Percentiles rank a stretch among this genome's conserved stretches.
These are phyloP conservation scores for Ramaria rubella DNA, from an alignment of 768 basidiomycete species.

Conservation along the genomic window DNA sequence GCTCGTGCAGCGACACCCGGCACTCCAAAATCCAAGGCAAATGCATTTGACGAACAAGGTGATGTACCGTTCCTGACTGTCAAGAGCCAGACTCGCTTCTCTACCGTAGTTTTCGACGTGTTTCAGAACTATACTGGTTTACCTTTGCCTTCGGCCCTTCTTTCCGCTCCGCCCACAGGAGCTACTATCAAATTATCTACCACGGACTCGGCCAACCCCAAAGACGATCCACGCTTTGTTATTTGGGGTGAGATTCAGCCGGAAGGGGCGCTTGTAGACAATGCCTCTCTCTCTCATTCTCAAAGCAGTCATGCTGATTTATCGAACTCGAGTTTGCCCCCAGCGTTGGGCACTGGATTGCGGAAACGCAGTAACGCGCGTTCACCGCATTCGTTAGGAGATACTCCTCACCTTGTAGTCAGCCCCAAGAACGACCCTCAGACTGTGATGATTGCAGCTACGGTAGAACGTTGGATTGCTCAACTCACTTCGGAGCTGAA, in stretches of 20 bases:
- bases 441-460: slow-evolving; percentile 73
- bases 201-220: slow-evolving; percentile 64
- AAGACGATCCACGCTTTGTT: slow-evolving; percentile 86
- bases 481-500: slow-evolving; percentile 82
- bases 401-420: neutral
- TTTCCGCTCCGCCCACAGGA: slow-evolving; percentile 47
- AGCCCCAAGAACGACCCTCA: slow-evolving; percentile 14
- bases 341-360: slow-evolving; percentile 26
- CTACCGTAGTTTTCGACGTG: slow-evolving; percentile 73
- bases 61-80: neutral
- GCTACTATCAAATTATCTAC: slow-evolving; percentile 63
- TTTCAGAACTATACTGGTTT: slow-evolving; percentile 74
- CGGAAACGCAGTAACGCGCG: slow-evolving; percentile 10
- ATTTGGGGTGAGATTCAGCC: slow-evolving; percentile 69
- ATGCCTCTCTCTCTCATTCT: slow-evolving; percentile 34
- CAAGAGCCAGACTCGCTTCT: slow-evolving; percentile 37
- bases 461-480: slow-evolving; percentile 90
- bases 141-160: slow-evolving; percentile 62
- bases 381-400: neutral
- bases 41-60: neutral
- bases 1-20: neutral
- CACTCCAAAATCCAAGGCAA: neutral
- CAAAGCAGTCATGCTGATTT: slow-evolving; percentile 2
- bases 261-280: slow-evolving; percentile 19
- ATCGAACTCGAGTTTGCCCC: slow-evolving; percentile 28